Conservation (phyloP, 192 early-diverging fungal species). For the Rhizophlyctis rosea region DNA sequence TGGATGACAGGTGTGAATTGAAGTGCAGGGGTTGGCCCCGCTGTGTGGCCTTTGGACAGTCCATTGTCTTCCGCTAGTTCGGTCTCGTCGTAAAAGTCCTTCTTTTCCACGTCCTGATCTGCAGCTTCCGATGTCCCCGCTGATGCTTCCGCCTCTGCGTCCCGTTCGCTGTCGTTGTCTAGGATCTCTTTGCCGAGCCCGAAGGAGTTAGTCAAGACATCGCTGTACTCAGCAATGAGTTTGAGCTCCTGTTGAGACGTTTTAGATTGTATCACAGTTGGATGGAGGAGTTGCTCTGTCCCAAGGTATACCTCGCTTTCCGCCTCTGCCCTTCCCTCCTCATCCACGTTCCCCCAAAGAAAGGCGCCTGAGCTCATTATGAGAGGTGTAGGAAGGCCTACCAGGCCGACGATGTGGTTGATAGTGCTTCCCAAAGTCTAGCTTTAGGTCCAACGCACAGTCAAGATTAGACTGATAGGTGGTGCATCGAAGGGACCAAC, state of each 20-base stretch:
- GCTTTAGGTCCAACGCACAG: no score
- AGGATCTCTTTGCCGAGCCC: constrained; percentile 1
- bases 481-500: no score
- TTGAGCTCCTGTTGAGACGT: constrained; percentile 47
- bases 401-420: no score
- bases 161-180: no score
- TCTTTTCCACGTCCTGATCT: constrained; percentile 64
- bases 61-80: constrained; percentile 77
- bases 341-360: constrained; percentile 90
- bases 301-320: constrained; percentile 47
- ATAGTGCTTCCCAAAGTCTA: no score
- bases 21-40: constrained; percentile 9
- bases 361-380: no score
- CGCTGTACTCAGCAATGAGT: constrained; percentile 39
- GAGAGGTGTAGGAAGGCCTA: no score
- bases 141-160: constrained; percentile 44
- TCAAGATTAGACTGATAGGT: no score
- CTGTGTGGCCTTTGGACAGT: constrained; percentile 31
- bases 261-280: background rate
- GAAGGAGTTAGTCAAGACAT: constrained; percentile 21
- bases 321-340: constrained; percentile 73
- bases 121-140: constrained; percentile 38
- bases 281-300: constrained; percentile 27
- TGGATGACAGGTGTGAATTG: background rate
- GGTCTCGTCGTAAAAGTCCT: constrained; percentile 82